Evolutionary conservation across 345 rosid genomes (phyloP), one percentile per base, ranked within the genome.

Genomic region (Ceriops tagal): DNA sequence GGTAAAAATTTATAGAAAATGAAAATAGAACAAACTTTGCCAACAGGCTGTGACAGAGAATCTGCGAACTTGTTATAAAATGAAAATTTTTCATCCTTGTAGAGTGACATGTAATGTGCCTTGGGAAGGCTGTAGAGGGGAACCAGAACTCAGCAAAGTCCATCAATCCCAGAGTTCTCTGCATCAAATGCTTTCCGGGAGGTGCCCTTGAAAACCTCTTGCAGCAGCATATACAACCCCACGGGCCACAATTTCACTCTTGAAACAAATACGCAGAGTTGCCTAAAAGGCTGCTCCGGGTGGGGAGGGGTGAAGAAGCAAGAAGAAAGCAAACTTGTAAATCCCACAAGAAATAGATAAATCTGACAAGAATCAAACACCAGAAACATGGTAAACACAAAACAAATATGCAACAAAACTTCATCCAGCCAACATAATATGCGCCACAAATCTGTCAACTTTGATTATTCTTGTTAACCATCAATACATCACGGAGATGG

Each of bases 171-270:
- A 39, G 89, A 79, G 81, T 92, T 92, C 31, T 92, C 97, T 1
- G 91, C 92, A 80, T 95, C 99, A 79, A 95, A 95, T 60, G 87
- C 96, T 79, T 81, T 90, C 96, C 92, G 96, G 96, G 78, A 92
- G 93, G 26, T 92, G 88, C 15, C 89, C 89, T 71, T 95, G 90
- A 70, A 90, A 95, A 82, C 92, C 79, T 32, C 96, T 85, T 26
- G 89, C 93, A 68, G 97, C 93, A 74, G 98, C 92, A 77, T 95
- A 86, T n/a, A 95, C 90, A 35, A 92, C 97, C 31, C 99, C 91
- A 79, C 93, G 89, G 31, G 97, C 97, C 77, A 95, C 91, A 60
- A 90, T 93, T 79, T 92, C 98, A 67, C 99, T 89, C 86, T 81
- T 90, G 84, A 87, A 95, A 37, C 87, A 86, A 58, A 90, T 89